Evolutionary conservation across 2,329 filamentous ascomycete species (phyloP), one percentile per base, ranked within the genome.

Genomic region (Calycina herbarum): DNA sequence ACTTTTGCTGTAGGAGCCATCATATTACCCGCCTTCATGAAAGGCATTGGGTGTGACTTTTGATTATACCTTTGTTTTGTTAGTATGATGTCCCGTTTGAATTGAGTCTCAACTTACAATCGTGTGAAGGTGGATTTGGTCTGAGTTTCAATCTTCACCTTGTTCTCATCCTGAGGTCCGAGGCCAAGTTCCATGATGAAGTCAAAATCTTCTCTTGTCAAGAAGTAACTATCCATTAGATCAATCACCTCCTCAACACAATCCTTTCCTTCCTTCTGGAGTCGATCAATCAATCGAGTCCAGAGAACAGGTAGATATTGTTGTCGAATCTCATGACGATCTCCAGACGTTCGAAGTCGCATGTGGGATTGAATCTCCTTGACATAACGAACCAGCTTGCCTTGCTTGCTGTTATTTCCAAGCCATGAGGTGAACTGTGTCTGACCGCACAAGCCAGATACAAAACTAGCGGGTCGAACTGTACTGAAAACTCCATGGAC

Each of bases 351-450:
- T 70, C 89, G 89, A 66, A 99, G 86, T 8, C 95, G 91, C 93
- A 99, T 98, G 76, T 99, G 95, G 5, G 93, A 92, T 77, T 99
- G 95, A 5, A 99, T 93, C 73, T 99, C 95, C 74, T 96, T 96
- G 70, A 96, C 84, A 73, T 88, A 91, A 65, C 95, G 89, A 69
- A 85, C 86, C 59, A 98, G 82, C 78, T 88, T 92, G 79, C 89
- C 86, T 68, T 87, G 84, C 76, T 93, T 96, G 80, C 94, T 97
- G 78, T 97, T 96, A 77, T 96, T 95, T 73, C 95, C 95, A 59
- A 99, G 86, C 95, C 95, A 99, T 6, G 86, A 85, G 0, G 95
- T 95, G 76, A 99, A 99, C 54, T 83, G 83, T 42, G 92, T 90
- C 66, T 85, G 81, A 3, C 86, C 86, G 71, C 96, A 86, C 72